A percentile compares a stretch with the other conserved stretches of the same genome.
Conservation (phyloP, 1,284 basidiomycete genomes). For the Ceratobasidium sp. region DNA sequence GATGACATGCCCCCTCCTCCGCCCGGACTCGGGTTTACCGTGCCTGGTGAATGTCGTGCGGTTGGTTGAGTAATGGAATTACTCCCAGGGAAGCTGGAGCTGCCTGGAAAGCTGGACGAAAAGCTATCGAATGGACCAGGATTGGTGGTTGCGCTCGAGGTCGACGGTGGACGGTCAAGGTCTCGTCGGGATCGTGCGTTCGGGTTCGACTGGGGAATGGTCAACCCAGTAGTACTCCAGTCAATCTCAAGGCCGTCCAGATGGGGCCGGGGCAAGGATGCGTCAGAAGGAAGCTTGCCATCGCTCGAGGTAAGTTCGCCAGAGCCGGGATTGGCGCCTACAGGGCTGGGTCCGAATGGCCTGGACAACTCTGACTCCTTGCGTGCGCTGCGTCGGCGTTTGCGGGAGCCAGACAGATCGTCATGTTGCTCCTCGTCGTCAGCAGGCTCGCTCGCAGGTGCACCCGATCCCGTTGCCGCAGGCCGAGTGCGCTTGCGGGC, state of each 20-base stretch:
- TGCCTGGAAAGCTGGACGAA: slow-evolving; percentile 9
- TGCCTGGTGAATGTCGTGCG: not conserved
- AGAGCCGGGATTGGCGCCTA: not conserved
- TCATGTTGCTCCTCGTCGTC: slow-evolving; percentile 34
- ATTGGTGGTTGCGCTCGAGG: slow-evolving; percentile 13
- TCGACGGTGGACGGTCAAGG: slow-evolving; percentile 11
- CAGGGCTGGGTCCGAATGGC: slow-evolving; percentile 22
- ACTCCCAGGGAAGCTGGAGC: not conserved
- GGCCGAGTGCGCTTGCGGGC: slow-evolving; percentile 52
- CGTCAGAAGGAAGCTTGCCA: slow-evolving; percentile 8
- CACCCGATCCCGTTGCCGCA: slow-evolving; percentile 40
- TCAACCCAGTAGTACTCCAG: slow-evolving; percentile 24
- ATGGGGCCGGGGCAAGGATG: slow-evolving; percentile 12
- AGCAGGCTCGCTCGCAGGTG: slow-evolving; percentile 38
- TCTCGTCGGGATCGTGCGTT: slow-evolving; percentile 23
- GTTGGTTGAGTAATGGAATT: slow-evolving; percentile 3
- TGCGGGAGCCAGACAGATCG: slow-evolving; percentile 40
- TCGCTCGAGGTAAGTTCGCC: slow-evolving; percentile 30
- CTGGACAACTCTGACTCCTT: slow-evolving; percentile 15
- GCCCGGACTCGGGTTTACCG: slow-evolving; percentile 2
- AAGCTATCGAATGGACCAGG: slow-evolving; percentile 8
- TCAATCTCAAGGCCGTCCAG: slow-evolving; percentile 29
- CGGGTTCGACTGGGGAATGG: slow-evolving; percentile 27
- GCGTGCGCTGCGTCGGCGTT: slow-evolving; percentile 27
- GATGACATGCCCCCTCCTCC: slow-evolving; percentile 3